Percentiles rank a stretch among this genome's conserved stretches.
These are phyloP conservation scores for Thelephora terrestris DNA, from an alignment of 1,284 basidiomycete genomes.

Conservation along the genomic window DNA sequence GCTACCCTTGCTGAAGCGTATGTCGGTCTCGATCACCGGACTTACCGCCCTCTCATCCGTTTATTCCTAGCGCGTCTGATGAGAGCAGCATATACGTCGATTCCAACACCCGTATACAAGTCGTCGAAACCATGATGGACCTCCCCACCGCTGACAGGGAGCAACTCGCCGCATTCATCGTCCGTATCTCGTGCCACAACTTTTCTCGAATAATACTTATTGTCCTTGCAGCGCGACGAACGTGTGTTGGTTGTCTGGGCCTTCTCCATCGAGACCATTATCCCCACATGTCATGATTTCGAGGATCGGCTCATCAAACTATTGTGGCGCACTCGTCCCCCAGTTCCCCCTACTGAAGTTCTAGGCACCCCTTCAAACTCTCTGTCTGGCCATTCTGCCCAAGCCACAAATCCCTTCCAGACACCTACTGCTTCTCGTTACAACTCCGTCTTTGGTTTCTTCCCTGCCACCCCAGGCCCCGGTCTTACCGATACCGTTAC, in stretches of 20 bases:
- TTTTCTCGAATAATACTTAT: neutral
- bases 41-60: conserved; percentile 1
- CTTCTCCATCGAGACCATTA: conserved; percentile 61
- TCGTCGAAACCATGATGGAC: conserved; percentile 56
- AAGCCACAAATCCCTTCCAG: conserved; percentile 3
- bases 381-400: conserved; percentile 20
- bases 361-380: conserved; percentile 14
- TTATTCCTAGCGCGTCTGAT: conserved; percentile 30
- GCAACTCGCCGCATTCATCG: conserved; percentile 77
- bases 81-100: conserved; percentile 57
- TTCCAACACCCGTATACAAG: conserved; percentile 60
- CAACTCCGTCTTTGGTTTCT: too few species aligned
- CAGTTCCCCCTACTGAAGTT: conserved; percentile 6
- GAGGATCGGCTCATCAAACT: conserved; percentile 75
- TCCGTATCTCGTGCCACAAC: conserved; percentile 25
- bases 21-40: conserved; percentile 20
- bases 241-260: conserved; percentile 71
- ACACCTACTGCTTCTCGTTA: too few species aligned
- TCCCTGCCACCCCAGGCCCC: too few species aligned
- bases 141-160: conserved; percentile 74
- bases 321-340: conserved; percentile 44
- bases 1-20: conserved; percentile 68
- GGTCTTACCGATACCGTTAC: neutral
- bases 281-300: conserved; percentile 62
- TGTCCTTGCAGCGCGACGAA: conserved; percentile 49